Evolutionary conservation across 1,284 basidiomycete species (phyloP), one percentile per base, ranked within the genome.

Genomic region (Ustilago curta): DNA sequence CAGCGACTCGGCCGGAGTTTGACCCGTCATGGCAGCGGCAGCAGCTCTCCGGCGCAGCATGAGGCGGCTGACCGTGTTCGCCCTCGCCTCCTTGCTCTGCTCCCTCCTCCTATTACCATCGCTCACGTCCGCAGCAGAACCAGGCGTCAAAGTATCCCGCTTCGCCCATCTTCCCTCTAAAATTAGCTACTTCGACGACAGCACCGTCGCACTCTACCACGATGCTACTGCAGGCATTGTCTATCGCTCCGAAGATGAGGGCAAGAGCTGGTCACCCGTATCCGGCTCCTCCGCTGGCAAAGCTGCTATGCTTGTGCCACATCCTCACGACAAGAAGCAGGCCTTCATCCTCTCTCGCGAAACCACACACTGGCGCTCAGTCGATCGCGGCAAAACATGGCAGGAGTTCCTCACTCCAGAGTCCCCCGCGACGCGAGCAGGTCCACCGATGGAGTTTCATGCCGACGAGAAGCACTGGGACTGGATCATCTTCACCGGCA

Each of bases 171-270:
- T 93, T 1, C 85, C 97, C 91, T 88, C 89, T n/a, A 88, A 89
- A 76, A 85, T 97, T 57, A 92, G 92, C 87, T 97, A 95, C 88
- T 96, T 98, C 86, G 92, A 96, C 76, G 95, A 97, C 86, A 91
- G 93, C 7, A 86, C 91, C 43, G 93, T 89, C 63, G 91, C 91
- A 11, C 87, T 97, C 56, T 94, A 93, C 82, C 93, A 95, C 84
- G 95, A 98, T 85, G 86, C 89, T 1, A 79, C 89, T 19, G 87
- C 88, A 12, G 89, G 91, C 11, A 88, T 90, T 62, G 88, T 98
- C 8, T 90, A 90, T 80, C 89, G 95, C 6, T 95, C 94, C 3
- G 87, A 88, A n/a, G 90, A 98, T 82, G 96, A 99, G 86, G 96
- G 96, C 54, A 94, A 91, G 86, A 86, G 86, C 0, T 98, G 95